These are phyloP conservation scores for Leishmania tarentolae DNA, from an alignment of 208 protist species.

Conservation along the genomic window DNA sequence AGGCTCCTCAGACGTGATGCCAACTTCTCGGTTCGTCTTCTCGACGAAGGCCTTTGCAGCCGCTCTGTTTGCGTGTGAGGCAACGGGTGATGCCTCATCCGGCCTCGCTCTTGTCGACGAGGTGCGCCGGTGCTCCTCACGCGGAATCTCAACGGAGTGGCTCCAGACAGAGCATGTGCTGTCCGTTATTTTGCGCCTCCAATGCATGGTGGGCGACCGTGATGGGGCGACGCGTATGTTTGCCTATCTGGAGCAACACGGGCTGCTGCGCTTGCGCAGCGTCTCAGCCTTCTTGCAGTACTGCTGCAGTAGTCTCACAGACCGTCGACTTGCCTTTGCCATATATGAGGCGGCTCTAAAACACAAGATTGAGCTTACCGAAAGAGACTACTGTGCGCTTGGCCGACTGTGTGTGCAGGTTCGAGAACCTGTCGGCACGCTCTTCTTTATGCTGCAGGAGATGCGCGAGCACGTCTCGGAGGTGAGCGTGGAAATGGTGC, in stretches of 20 bases:
- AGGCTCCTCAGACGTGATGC: not conserved
- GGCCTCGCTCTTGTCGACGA: slow-evolving; percentile 53
- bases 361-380: slow-evolving; percentile 50
- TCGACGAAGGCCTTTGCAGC: slow-evolving; percentile 45
- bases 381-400: slow-evolving; percentile 51
- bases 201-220: slow-evolving; percentile 50
- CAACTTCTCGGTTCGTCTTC: slow-evolving; percentile 10
- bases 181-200: slow-evolving; percentile 61
- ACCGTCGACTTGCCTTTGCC: slow-evolving; percentile 39
- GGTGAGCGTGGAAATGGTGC: slow-evolving; percentile 38
- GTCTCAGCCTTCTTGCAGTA: slow-evolving; percentile 58
- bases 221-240: slow-evolving; percentile 57
- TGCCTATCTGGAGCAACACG: slow-evolving; percentile 50
- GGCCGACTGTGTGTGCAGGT: slow-evolving; percentile 47
- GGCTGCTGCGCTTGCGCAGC: slow-evolving; percentile 52
- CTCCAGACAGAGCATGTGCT: slow-evolving; percentile 60
- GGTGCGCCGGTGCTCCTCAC: slow-evolving; percentile 28
- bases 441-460: slow-evolving; percentile 56
- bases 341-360: slow-evolving; percentile 46
- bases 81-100: slow-evolving; percentile 20
- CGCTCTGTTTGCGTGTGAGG: slow-evolving; percentile 56
- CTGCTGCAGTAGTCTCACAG: slow-evolving; percentile 31
- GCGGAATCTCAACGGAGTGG: slow-evolving; percentile 26
- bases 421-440: slow-evolving; percentile 44
- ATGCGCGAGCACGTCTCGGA: slow-evolving; percentile 53